Conservation (phyloP, 768 basidiomycete genomes). For the Hypsizygus marmoreus region DNA sequence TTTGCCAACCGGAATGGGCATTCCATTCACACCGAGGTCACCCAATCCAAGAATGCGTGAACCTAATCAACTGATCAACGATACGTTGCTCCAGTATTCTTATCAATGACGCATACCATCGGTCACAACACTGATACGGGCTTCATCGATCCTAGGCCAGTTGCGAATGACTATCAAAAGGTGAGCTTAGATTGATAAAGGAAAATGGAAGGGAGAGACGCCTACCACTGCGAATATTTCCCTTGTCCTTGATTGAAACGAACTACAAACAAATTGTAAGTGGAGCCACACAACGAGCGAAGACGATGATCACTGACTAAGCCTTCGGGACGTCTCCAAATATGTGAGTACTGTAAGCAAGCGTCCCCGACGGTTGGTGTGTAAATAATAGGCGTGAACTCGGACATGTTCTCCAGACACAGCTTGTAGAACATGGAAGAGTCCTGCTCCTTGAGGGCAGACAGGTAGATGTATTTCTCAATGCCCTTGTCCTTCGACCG, state of each 20-base stretch:
- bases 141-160: constrained; percentile 73
- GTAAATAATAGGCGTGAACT: constrained; percentile 80
- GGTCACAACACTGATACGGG: constrained; percentile 91
- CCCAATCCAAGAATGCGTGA: constrained; percentile 90
- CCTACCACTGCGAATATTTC: constrained; percentile 61
- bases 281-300: constrained; percentile 10
- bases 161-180: constrained; percentile 54
- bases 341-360: constrained; percentile 80
- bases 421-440: constrained; percentile 77
- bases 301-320: constrained; percentile 46
- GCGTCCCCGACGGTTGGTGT: constrained; percentile 94
- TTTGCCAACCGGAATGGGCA: constrained; percentile 93
- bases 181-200: background rate
- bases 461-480: constrained; percentile 87
- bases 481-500: constrained; percentile 73
- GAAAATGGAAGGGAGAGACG: background rate
- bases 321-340: constrained; percentile 75
- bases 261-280: constrained; percentile 44
- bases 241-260: constrained; percentile 83
- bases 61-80: constrained; percentile 43
- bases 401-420: constrained; percentile 70
- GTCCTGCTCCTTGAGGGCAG: constrained; percentile 72
- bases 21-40: constrained; percentile 80
- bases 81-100: background rate
- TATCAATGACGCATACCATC: constrained; percentile 56